Base-by-base conservation (phyloP, 352 stramenopile genomes). In the Pythium rishiriense region DNA sequence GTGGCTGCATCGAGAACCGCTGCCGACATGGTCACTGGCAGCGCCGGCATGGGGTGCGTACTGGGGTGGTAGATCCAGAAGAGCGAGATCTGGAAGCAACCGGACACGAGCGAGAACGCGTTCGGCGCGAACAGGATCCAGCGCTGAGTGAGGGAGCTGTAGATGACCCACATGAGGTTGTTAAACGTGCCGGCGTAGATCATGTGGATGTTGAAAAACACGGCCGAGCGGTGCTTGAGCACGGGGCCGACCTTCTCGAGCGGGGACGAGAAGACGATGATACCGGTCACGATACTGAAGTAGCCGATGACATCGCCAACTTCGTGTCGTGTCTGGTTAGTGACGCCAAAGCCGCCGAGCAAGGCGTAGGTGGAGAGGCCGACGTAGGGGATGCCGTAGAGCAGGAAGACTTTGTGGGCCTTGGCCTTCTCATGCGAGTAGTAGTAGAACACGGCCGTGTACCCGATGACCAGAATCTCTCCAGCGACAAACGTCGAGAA, bases 51-150 rank as follows among this genome's bases (percentile, higher is more conserved):
- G 12, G 66, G 69, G 14, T 76, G 66, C 21, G 74, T 80, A n/a
- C 66, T 84, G 19, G 75, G 78, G 54, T 87, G 64, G 57, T 70
- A 83, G 66, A 81, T 64, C 62, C 75, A 61, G 64, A 82, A 85
- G 21, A 85, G 66, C 3, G 57, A 58, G 35, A 85, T 55, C 33
- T 85, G 76, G 42, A 67, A 4, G 39, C 45, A 78, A 6, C 68
- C 76, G 9, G 84, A 61, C 1, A 60, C 66, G 41, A 68, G 47
- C 25, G 74, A 84, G 45, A 74, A 69, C n/a, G 74, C 62, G 59
- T 85, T 88, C 17, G 76, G 76, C 19, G 74, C 64, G 56, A 88
- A 78, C 43, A 88, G 58, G 56, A 86, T 81, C 79, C 71, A 80
- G 26, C 81, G 58, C 10, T 59, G 43, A 21, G 73, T 69, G 51